Conservation (phyloP, 1,284 basidiomycete genomes). For the Sphagnurus paluster region DNA sequence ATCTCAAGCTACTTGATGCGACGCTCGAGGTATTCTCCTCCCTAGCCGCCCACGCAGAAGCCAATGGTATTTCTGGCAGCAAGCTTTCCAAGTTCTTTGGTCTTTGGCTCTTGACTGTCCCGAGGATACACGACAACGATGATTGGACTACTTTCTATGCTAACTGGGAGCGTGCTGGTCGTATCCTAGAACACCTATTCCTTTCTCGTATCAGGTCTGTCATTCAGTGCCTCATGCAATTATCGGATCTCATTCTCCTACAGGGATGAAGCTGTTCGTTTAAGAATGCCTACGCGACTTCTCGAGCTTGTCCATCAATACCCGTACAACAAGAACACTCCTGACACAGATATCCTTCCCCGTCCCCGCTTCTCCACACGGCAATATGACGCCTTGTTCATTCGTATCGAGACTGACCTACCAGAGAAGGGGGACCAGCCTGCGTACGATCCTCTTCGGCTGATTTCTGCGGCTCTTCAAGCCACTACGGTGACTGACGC, state of each 20-base stretch:
- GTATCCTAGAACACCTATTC: constrained; percentile 73
- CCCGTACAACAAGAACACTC: constrained; percentile 50
- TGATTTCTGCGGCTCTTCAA: constrained; percentile 62
- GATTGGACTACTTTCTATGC: constrained; percentile 65
- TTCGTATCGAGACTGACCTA: constrained; percentile 59
- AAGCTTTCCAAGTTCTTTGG: constrained; percentile 71
- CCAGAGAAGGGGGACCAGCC: constrained; percentile 35
- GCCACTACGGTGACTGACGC: constrained; percentile 35
- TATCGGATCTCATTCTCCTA: constrained; percentile 5
- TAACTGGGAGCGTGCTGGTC: constrained; percentile 69
- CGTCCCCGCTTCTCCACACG: constrained; percentile 66
- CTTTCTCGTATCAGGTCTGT: constrained; percentile 65
- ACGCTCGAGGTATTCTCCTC: constrained; percentile 64
- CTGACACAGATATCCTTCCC: constrained; percentile 46
- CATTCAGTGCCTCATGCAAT: constrained; percentile 3
- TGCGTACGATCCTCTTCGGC: constrained; percentile 52
- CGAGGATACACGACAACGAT: constrained; percentile 45
- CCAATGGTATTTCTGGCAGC: constrained; percentile 70
- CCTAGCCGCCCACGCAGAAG: constrained; percentile 68
- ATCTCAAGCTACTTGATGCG: constrained; percentile 55
- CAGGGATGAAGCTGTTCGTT: constrained; percentile 59
- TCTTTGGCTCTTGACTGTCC: constrained; percentile 63
- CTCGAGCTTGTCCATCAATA: constrained; percentile 68
- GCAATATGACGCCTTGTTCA: constrained; percentile 58
- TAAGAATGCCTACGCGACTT: constrained; percentile 65